Conservation (phyloP, 2,329 filamentous ascomycete species). For the Beauveria sp. region DNA sequence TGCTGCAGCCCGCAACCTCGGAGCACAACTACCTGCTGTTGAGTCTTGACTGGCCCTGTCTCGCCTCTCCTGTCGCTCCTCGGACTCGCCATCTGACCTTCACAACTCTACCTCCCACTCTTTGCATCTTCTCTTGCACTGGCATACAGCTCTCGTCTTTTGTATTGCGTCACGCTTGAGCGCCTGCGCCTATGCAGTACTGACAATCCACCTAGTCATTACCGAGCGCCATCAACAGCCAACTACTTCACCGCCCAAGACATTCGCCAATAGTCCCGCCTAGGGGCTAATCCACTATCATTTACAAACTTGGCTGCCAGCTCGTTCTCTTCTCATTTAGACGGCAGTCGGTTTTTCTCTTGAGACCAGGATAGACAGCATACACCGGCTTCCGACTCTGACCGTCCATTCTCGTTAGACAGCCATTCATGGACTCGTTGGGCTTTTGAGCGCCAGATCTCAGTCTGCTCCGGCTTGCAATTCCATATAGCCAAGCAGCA, state of each 20-base stretch:
- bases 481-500: neutral
- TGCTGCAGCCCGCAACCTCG: neutral
- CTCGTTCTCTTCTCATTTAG: neutral
- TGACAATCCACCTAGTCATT: neutral
- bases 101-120: neutral
- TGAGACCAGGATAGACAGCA: neutral
- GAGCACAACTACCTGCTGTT: neutral
- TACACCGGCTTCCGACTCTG: neutral
- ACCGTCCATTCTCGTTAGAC: neutral
- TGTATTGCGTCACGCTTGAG: neutral
- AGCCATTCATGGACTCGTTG: conserved; percentile 3
- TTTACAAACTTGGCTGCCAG: neutral
- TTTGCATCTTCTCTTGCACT: neutral
- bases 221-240: conserved; percentile 1
- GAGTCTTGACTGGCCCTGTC: neutral
- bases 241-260: conserved; percentile 9
- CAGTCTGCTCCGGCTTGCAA: neutral
- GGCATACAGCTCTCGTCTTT: no score
- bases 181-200: neutral
- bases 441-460: neutral
- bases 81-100: no score
- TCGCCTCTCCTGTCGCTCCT: neutral
- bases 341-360: neutral
- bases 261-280: conserved; percentile 2
- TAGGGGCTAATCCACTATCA: conserved; percentile 1